Evolutionary conservation across 2,329 filamentous ascomycete genomes (phyloP), one percentile per base, ranked within the genome.

Genomic region (Aspergillus latus): DNA sequence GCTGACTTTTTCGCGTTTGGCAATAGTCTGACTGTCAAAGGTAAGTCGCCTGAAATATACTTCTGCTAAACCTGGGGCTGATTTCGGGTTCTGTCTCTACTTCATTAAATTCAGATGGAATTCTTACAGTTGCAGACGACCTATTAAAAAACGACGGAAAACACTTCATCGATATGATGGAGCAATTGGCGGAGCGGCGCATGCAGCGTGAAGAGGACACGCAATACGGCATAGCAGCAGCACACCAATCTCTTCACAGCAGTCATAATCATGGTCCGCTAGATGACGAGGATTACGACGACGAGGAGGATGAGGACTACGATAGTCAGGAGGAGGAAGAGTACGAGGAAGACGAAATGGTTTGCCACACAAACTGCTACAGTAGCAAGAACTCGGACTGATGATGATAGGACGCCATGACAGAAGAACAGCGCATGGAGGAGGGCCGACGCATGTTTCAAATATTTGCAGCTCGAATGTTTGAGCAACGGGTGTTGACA

Each of bases 141-240:
- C 82, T 99, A 63, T 84, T 99, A 62, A 97, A 97, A 76, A 99
- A 99, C 76, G 94, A 99, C 75, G 94, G 94, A 68, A 96, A 96
- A 76, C 96, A 96, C 71, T 99, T 99, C 78, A 99, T 99, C 76
- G 94, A 99, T 74, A 99, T 99, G 94, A 99, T 99, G 94, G 94
- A 99, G 75, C 93, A 97, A 78, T 84, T 99, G 67, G 94, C 94
- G 37, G 94, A 99, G 78, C 90, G 93, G 67, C 86, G 94, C 67
- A 97, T 99, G 93, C 90, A 92, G 70, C 88, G 94, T 65, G 93
- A 97, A 78, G 92, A 94, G 76, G 92, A 97, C 71, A 90, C 90
- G 49, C 86, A 87, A 64, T 84, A 85, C 67, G 81, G 86, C 69
- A 80, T 87, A 54, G 82, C 84, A 69, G 76, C 80, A 51, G 77